phyloP scores from a whole-genome alignment of 179 eudicot genomes.

The Silene noctiflora region DNA sequence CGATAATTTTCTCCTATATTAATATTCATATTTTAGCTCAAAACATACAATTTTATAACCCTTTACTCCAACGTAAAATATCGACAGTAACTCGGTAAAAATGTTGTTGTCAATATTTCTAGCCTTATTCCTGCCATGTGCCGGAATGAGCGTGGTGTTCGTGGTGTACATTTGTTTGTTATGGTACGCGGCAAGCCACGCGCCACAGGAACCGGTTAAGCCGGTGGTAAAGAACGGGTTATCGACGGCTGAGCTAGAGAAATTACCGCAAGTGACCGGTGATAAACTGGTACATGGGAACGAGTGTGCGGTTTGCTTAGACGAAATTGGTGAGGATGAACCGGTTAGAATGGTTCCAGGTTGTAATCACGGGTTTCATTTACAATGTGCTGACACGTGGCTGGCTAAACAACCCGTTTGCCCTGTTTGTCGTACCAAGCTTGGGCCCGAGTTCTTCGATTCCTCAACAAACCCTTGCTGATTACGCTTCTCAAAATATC shows the following conservation, averaged over 20 bases:
- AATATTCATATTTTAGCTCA: not conserved
- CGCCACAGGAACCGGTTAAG: slow-evolving; percentile 27
- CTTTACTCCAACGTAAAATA: not conserved
- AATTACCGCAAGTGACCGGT: slow-evolving; percentile 53
- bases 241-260: slow-evolving; percentile 51
- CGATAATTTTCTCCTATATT: not conserved
- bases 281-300: slow-evolving; percentile 47
- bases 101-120: slow-evolving; percentile 64
- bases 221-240: slow-evolving; percentile 37
- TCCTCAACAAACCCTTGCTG: slow-evolving; percentile 46
- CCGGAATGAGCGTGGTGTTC: slow-evolving; percentile 72
- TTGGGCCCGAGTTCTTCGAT: slow-evolving; percentile 43
- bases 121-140: slow-evolving; percentile 78
- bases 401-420: slow-evolving; percentile 56
- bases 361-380: slow-evolving; percentile 81
- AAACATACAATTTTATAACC: too few species aligned
- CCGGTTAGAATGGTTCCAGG: slow-evolving; percentile 75
- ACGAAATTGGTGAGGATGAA: slow-evolving; percentile 55
- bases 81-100: not conserved
- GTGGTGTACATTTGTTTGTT: slow-evolving; percentile 64
- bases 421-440: slow-evolving; percentile 64
- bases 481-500: not conserved
- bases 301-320: slow-evolving; percentile 74
- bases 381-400: slow-evolving; percentile 73
- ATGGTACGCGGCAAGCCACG: slow-evolving; percentile 47